phyloP scores from a whole-genome alignment of 805 yeast species.

The Candida ficus region DNA sequence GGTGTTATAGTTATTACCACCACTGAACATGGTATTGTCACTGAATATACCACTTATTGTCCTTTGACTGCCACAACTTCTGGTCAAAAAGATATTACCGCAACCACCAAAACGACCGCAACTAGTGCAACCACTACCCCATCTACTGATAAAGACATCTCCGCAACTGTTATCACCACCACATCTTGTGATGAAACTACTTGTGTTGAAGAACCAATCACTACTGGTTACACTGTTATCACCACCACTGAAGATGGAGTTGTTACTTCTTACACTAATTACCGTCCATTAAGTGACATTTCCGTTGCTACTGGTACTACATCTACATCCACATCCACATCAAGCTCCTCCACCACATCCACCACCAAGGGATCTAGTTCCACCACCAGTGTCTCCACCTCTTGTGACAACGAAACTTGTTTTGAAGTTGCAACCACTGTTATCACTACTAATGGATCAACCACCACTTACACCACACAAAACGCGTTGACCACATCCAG shows the following conservation, averaged over 20 bases:
- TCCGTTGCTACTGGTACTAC: slow-evolving; percentile 10
- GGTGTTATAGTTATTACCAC: slow-evolving; percentile 7
- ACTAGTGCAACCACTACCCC: too few relatives aligned
- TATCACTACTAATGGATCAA: too few relatives aligned
- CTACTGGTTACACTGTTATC: slow-evolving; percentile 25
- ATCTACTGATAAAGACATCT: too few relatives aligned
- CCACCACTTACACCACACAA: too few relatives aligned
- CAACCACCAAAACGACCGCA: neutral
- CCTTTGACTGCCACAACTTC: slow-evolving; percentile 4
- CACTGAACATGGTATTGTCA: neutral
- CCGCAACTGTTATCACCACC: slow-evolving; percentile 29
- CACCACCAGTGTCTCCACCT: too few relatives aligned
- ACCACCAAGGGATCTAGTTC: too few relatives aligned
- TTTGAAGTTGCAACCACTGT: too few relatives aligned
- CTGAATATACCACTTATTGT: slow-evolving; percentile 4
- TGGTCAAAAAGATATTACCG: neutral
- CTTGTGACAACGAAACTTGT: too few relatives aligned
- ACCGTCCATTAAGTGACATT: slow-evolving; percentile 32
- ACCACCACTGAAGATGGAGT: slow-evolving; percentile 16
- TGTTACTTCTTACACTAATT: slow-evolving; percentile 26
- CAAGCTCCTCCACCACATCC: too few relatives aligned
- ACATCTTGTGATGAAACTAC: slow-evolving; percentile 30
- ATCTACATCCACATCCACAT: neutral
- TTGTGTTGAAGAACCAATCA: slow-evolving; percentile 31
- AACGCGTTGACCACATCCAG: too few relatives aligned